Evolutionary conservation across 495 filamentous ascomycete genomes (phyloP).

Genomic region (Podospora pseudocomata): DNA sequence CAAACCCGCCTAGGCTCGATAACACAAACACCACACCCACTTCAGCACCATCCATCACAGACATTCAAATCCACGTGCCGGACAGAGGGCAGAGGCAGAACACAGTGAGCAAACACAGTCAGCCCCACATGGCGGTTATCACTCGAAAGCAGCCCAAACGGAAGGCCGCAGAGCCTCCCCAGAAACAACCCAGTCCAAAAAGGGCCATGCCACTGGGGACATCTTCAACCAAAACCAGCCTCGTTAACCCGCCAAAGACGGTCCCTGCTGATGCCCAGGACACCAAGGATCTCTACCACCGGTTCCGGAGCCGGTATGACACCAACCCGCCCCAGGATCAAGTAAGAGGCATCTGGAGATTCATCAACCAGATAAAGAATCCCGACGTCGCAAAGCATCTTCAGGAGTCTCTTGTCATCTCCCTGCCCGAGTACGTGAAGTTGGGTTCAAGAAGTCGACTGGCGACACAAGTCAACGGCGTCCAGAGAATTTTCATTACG

Average conservation of each 20-base stretch:
- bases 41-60: not conserved
- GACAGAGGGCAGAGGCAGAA: not conserved
- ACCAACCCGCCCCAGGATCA: conserved; percentile 22
- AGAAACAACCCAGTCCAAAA: conserved; percentile 3
- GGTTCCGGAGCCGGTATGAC: conserved; percentile 22
- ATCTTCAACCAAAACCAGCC: not conserved
- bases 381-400: conserved; percentile 22
- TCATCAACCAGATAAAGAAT: conserved; percentile 23
- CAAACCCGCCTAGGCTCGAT: not conserved
- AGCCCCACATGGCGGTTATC: not conserved
- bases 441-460: not conserved
- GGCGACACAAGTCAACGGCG: not conserved
- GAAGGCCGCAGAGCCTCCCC: not conserved
- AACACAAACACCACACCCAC: not conserved
- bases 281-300: conserved; percentile 18
- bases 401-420: conserved; percentile 20
- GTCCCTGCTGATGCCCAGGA: not conserved
- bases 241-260: not conserved
- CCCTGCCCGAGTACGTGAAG: conserved; percentile 18
- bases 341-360: conserved; percentile 26
- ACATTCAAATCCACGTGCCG: not conserved
- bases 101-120: not conserved
- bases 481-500: not conserved
- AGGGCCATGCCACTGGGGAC: not conserved
- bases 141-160: conserved; percentile 5